These are phyloP conservation scores for Stemphylium vesicarium DNA, from an alignment of 2,329 filamentous ascomycete genomes.

Conservation along the genomic window DNA sequence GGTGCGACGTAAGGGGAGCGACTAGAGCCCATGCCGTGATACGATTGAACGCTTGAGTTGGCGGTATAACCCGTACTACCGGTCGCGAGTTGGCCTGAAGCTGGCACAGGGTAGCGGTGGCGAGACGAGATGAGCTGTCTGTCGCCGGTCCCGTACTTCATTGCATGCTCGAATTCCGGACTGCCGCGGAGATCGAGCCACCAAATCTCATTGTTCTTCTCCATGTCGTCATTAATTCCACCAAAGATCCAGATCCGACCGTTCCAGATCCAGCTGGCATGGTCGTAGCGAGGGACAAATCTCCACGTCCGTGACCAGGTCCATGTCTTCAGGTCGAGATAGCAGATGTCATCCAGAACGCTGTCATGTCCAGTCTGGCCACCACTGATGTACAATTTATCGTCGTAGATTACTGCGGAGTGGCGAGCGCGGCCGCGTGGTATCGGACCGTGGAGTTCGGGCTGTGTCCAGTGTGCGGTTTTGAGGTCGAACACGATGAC, in stretches of 20 bases:
- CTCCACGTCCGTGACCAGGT: constrained; percentile 97
- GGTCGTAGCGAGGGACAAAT: constrained; percentile 93
- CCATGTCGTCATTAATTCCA: constrained; percentile 93
- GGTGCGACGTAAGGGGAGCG: constrained; percentile 66
- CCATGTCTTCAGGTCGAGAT: constrained; percentile 94
- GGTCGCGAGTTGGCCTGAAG: constrained; percentile 43
- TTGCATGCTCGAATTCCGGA: constrained; percentile 78
- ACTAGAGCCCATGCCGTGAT: constrained; percentile 50
- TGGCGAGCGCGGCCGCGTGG: constrained; percentile 92
- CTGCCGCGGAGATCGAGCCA: constrained; percentile 95
- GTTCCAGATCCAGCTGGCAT: constrained; percentile 91
- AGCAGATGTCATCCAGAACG: constrained; percentile 95
- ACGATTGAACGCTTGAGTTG: constrained; percentile 68
- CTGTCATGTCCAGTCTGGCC: constrained; percentile 95
- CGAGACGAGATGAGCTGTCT: constrained; percentile 42
- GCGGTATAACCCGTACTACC: constrained; percentile 70
- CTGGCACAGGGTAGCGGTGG: constrained; percentile 37
- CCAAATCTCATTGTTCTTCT: constrained; percentile 94
- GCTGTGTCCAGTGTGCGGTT: constrained; percentile 94
- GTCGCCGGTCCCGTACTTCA: constrained; percentile 63
- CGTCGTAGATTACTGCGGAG: constrained; percentile 91
- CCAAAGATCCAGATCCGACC: constrained; percentile 97
- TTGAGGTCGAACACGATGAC: constrained; percentile 95
- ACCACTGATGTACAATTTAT: constrained; percentile 94
- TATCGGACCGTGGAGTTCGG: constrained; percentile 80